phyloP scores from a whole-genome alignment of 2,329 filamentous ascomycete genomes.

The Xylaria polymorpha region DNA sequence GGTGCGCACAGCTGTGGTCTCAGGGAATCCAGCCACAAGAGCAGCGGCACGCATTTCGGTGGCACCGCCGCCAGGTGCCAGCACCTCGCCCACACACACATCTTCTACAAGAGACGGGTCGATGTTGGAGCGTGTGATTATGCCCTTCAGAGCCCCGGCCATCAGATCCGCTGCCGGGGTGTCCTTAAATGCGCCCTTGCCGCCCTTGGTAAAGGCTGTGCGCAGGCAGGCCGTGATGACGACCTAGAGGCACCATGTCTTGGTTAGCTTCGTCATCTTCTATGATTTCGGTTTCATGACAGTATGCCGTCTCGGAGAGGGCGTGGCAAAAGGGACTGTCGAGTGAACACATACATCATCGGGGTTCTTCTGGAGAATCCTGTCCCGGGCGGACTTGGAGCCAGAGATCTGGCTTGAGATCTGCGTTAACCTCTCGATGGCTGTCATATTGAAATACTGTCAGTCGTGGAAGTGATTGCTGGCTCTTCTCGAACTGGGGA shows the following conservation, averaged over 20 bases:
- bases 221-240: conserved; percentile 94
- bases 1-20: conserved; percentile 82
- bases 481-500: background rate
- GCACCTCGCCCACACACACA: conserved; percentile 89
- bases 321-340: background rate
- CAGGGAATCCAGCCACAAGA: conserved; percentile 90
- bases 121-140: conserved; percentile 87
- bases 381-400: conserved; percentile 60
- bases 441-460: conserved; percentile 50
- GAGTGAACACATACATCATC: conserved; percentile 66
- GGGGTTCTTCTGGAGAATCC: conserved; percentile 72
- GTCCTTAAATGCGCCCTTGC: conserved; percentile 95
- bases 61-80: conserved; percentile 91
- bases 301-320: background rate
- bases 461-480: conserved; percentile 13
- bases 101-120: conserved; percentile 91
- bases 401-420: conserved; percentile 70
- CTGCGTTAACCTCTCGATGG: conserved; percentile 68
- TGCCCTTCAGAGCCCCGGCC: conserved; percentile 81
- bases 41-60: conserved; percentile 96
- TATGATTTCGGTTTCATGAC: background rate
- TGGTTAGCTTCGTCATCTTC: conserved; percentile 23
- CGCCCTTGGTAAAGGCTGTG: conserved; percentile 91
- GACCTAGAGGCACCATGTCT: conserved; percentile 60
- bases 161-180: conserved; percentile 88